phyloP scores from a whole-genome alignment of 1,284 basidiomycete species.

The Wolfiporia cocos region DNA sequence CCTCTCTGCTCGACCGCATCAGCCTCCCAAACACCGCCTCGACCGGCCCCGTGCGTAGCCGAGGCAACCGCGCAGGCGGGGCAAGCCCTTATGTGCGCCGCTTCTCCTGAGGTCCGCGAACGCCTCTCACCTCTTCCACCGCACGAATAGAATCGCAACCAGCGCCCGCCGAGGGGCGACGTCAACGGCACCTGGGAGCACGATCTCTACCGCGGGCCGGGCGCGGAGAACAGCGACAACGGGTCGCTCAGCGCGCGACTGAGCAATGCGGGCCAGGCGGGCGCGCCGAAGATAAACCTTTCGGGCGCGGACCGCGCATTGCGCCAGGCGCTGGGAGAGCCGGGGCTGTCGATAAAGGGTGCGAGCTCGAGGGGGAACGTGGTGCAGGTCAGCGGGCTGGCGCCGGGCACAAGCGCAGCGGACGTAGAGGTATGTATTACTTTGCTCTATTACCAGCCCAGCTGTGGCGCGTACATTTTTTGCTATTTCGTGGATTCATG shows the following conservation, averaged over 20 bases:
- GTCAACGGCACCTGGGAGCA: conserved; percentile 65
- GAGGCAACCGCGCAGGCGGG: conserved; percentile 37
- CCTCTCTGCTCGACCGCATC: conserved; percentile 60
- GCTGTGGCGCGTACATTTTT: no score
- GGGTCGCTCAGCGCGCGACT: conserved; percentile 60
- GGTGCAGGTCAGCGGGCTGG: conserved; percentile 72
- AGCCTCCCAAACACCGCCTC: conserved; percentile 34
- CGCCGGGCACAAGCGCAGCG: conserved; percentile 73
- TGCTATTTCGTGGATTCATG: no score
- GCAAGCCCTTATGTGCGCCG: conserved; percentile 64
- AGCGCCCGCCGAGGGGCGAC: conserved; percentile 57
- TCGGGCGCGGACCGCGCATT: conserved; percentile 38
- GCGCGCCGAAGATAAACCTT: conserved; percentile 49
- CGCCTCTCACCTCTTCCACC: conserved; percentile 7
- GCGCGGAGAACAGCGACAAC: conserved; percentile 25
- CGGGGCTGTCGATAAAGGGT: conserved; percentile 65
- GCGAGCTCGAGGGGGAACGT: conserved; percentile 61
- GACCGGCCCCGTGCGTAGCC: conserved; percentile 55
- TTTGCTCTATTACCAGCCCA: background rate
- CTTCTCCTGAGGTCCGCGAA: conserved; percentile 7
- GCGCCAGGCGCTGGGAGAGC: conserved; percentile 27
- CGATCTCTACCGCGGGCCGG: conserved; percentile 57
- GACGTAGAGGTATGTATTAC: conserved; percentile 59
- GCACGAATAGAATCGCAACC: conserved; percentile 37
- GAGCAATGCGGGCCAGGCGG: conserved; percentile 35